These are phyloP conservation scores for Sphagnum fallax DNA, from an alignment of 228 moss, liverwort and hornwort genomes.

Conservation along the genomic window DNA sequence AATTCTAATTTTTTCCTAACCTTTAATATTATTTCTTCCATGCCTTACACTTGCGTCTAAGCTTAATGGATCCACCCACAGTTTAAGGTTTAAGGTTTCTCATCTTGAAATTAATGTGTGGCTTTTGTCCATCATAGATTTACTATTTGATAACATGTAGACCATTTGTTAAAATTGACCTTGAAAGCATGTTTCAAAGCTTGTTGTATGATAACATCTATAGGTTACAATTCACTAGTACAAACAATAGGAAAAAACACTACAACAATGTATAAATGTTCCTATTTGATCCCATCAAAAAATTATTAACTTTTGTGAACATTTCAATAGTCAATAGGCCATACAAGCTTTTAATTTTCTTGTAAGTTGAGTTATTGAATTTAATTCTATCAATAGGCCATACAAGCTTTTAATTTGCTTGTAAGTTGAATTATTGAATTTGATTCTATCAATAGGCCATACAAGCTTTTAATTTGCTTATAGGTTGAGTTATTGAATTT, in stretches of 20 bases:
- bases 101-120: too few relatives aligned
- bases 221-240: background rate
- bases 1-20: too few relatives aligned
- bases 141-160: background rate
- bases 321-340: background rate
- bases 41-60: too few relatives aligned
- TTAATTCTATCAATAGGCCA: background rate
- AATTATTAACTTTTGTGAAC: background rate
- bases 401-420: background rate
- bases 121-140: too few relatives aligned
- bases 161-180: background rate
- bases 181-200: background rate
- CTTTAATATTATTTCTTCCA: too few relatives aligned
- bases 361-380: background rate
- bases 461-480: background rate
- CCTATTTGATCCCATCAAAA: background rate
- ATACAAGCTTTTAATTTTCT: background rate
- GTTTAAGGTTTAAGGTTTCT: too few relatives aligned
- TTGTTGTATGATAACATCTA: background rate
- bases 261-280: background rate
- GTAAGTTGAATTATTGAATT: background rate
- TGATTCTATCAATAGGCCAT: background rate
- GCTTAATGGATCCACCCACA: too few relatives aligned
- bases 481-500: background rate
- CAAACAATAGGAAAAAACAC: background rate